phyloP scores from a whole-genome alignment of 73 alveolate genomes.

The Tetrahymena malaccensis region DNA sequence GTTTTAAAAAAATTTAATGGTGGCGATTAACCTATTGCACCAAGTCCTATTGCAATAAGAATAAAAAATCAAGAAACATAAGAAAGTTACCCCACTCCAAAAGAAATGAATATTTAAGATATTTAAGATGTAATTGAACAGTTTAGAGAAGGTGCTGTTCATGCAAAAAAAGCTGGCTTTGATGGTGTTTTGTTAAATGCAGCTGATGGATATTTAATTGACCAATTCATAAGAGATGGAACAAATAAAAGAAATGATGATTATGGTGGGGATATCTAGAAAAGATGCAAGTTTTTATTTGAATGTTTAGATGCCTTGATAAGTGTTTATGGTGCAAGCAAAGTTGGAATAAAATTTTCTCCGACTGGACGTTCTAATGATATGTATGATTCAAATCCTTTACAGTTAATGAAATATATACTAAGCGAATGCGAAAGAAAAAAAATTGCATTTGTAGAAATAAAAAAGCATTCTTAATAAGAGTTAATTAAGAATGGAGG shows the following conservation, averaged over 20 bases:
- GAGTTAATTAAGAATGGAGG: not conserved
- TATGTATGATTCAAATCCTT: slow-evolving; percentile 48
- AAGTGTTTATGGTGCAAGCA: slow-evolving; percentile 33
- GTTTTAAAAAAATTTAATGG: not conserved
- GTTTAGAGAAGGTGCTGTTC: slow-evolving; percentile 54
- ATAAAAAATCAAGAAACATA: not conserved
- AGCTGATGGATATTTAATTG: slow-evolving; percentile 63
- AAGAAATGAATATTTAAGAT: slow-evolving; percentile 37
- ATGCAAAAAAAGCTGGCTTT: slow-evolving; percentile 81
- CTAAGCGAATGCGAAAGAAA: slow-evolving; percentile 17
- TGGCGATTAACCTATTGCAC: slow-evolving; percentile 18
- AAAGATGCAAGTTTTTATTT: slow-evolving; percentile 58
- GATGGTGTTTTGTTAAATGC: slow-evolving; percentile 84
- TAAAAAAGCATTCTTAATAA: slow-evolving; percentile 13
- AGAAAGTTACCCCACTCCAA: not conserved
- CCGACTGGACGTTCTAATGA: slow-evolving; percentile 37
- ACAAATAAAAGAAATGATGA: slow-evolving; percentile 74
- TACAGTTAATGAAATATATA: slow-evolving; percentile 10
- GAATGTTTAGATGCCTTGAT: slow-evolving; percentile 54
- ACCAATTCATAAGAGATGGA: slow-evolving; percentile 54
- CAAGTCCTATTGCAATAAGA: slow-evolving; percentile 28
- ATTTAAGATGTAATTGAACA: slow-evolving; percentile 49
- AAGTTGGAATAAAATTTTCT: slow-evolving; percentile 44
- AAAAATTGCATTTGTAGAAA: slow-evolving; percentile 34
- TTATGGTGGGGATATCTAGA: slow-evolving; percentile 79